phyloP scores from a whole-genome alignment of 768 basidiomycete genomes.

The Russula lepida region DNA sequence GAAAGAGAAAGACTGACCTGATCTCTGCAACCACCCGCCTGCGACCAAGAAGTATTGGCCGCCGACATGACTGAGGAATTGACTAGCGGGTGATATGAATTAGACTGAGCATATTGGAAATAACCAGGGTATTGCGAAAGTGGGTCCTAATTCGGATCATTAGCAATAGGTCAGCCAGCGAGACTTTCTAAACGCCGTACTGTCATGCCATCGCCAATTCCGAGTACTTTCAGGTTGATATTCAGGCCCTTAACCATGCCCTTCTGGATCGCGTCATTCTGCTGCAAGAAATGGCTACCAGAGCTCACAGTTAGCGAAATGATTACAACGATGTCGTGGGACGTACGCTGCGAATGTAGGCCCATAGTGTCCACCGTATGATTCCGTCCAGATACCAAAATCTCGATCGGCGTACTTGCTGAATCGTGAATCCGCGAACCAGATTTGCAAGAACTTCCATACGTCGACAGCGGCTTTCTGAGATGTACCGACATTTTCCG shows the following conservation, averaged over 20 bases:
- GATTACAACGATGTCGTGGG: neutral
- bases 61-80: slow-evolving; percentile 32
- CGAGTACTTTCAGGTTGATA: slow-evolving; percentile 55
- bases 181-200: slow-evolving; percentile 28
- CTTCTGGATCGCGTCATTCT: slow-evolving; percentile 47
- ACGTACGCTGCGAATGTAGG: slow-evolving; percentile 31
- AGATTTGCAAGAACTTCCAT: slow-evolving; percentile 61
- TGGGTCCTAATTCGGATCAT: slow-evolving; percentile 25
- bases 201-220: slow-evolving; percentile 54
- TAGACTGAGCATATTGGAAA: slow-evolving; percentile 44
- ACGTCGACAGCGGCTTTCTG: slow-evolving; percentile 46
- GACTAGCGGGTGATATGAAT: slow-evolving; percentile 48
- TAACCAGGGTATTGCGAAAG: slow-evolving; percentile 52
- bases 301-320: neutral
- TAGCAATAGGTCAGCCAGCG: neutral
- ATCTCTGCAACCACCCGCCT: slow-evolving; percentile 40
- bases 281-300: slow-evolving; percentile 43
- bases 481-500: slow-evolving; percentile 41
- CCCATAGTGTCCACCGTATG: slow-evolving; percentile 37
- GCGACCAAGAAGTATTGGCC: slow-evolving; percentile 38
- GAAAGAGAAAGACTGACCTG: slow-evolving; percentile 29
- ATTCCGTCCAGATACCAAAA: slow-evolving; percentile 59
- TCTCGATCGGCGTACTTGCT: slow-evolving; percentile 36
- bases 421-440: slow-evolving; percentile 47
- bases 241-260: slow-evolving; percentile 37